Conservation (phyloP, 2,329 filamentous ascomycete species). For the Pezicula rhizophila region DNA sequence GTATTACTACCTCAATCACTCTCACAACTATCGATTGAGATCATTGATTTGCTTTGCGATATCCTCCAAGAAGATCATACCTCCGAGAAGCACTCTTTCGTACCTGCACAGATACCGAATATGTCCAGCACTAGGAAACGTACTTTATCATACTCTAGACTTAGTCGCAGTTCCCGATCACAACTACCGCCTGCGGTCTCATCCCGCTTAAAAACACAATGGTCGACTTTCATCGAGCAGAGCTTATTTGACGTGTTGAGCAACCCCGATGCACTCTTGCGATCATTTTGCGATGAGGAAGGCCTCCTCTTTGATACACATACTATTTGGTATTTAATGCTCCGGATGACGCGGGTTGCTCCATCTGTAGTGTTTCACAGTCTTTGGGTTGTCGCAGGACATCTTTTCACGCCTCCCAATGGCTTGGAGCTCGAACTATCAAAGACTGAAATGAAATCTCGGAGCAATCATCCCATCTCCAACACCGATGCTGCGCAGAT, state of each 20-base stretch:
- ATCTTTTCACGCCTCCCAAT: constrained; percentile 49
- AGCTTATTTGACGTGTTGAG: constrained; percentile 59
- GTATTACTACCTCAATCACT: constrained; percentile 50
- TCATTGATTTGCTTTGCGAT: constrained; percentile 56
- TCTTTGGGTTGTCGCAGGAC: constrained; percentile 55
- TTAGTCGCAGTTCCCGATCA: background rate
- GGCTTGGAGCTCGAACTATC: constrained; percentile 13
- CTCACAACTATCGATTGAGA: constrained; percentile 44
- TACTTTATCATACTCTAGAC: background rate
- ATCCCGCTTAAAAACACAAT: constrained; percentile 29
- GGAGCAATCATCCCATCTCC: constrained; percentile 13
- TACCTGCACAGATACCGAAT: constrained; percentile 23
- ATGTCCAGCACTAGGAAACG: constrained; percentile 6
- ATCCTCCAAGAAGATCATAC: constrained; percentile 51
- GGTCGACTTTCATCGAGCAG: constrained; percentile 58
- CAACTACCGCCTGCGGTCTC: background rate
- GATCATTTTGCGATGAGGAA: constrained; percentile 47
- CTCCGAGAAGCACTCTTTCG: constrained; percentile 41
- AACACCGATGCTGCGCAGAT: constrained; percentile 23
- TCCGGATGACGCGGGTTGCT: constrained; percentile 50
- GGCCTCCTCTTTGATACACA: constrained; percentile 52
- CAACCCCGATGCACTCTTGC: constrained; percentile 46
- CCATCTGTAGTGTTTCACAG: constrained; percentile 57
- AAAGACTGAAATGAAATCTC: constrained; percentile 18
- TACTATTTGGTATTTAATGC: constrained; percentile 57